phyloP scores from a whole-genome alignment of 768 basidiomycete genomes.

The Rhizopogon vulgaris region DNA sequence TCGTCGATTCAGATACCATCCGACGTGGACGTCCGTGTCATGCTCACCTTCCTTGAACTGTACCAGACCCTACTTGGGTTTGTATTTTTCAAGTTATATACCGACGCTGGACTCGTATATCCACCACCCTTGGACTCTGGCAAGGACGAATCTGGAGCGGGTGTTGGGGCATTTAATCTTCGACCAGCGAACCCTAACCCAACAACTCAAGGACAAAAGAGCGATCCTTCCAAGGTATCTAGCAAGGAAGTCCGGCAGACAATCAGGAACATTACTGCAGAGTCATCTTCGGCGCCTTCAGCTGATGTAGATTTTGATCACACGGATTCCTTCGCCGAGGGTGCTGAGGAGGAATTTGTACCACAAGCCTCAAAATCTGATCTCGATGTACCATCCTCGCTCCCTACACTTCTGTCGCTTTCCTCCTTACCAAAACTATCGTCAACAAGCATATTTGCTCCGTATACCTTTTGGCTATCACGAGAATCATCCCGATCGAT shows the following conservation, averaged over 20 bases:
- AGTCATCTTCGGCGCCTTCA: constrained; percentile 17
- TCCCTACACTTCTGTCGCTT: constrained; percentile 67
- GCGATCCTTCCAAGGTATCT: constrained; percentile 33
- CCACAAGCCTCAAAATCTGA: constrained; percentile 49
- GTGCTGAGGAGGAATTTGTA: constrained; percentile 62
- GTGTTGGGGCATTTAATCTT: constrained; percentile 82
- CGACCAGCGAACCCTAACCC: constrained; percentile 37
- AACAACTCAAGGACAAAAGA: constrained; percentile 15
- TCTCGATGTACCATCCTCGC: constrained; percentile 35
- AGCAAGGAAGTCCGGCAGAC: constrained; percentile 49
- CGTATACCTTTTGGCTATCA: constrained; percentile 90
- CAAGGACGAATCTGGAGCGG: constrained; percentile 82
- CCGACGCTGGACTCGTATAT: constrained; percentile 87
- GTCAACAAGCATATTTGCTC: constrained; percentile 65
- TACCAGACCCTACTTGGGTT: constrained; percentile 97
- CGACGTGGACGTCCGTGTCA: constrained; percentile 96
- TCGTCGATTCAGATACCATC: constrained; percentile 62
- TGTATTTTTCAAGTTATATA: constrained; percentile 96
- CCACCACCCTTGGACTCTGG: constrained; percentile 85
- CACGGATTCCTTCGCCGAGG: constrained; percentile 23
- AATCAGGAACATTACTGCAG: constrained; percentile 38
- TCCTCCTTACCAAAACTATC: constrained; percentile 52
- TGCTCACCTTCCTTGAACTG: constrained; percentile 95
- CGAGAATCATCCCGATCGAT: constrained; percentile 87
- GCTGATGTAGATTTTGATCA: constrained; percentile 34